Conservation (phyloP, 129 eudicot genomes). For the Arctium lappa region DNA sequence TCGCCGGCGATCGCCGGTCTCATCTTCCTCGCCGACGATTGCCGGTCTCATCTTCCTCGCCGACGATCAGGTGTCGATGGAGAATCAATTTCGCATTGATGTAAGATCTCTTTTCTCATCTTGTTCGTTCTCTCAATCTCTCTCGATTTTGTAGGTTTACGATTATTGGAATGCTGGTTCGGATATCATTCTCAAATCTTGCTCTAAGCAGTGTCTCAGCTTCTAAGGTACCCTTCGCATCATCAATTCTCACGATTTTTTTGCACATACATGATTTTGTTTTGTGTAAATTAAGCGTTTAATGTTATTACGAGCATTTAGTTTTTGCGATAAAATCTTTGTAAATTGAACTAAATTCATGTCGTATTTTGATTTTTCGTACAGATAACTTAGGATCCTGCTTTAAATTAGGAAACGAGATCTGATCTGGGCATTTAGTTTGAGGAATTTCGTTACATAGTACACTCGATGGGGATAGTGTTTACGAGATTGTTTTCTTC, state of each 20-base stretch:
- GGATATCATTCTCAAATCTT: neutral
- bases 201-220: neutral
- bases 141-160: too few species aligned
- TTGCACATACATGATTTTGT: neutral
- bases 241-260: neutral
- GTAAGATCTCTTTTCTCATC: too few species aligned
- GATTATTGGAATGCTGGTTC: too few species aligned
- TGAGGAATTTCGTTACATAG: neutral
- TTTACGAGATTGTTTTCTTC: constrained; percentile 83
- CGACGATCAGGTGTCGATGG: too few species aligned
- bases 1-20: too few species aligned
- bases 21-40: too few species aligned
- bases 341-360: neutral
- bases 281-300: neutral
- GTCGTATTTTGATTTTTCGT: neutral
- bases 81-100: too few species aligned
- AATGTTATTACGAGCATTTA: neutral
- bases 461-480: constrained; percentile 70
- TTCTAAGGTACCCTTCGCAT: neutral
- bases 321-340: neutral
- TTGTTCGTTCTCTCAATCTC: too few species aligned
- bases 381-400: constrained; percentile 10
- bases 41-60: too few species aligned
- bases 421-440: constrained; percentile 39
- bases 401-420: constrained; percentile 8